Evolutionary conservation across 345 rosid species (phyloP).

Genomic region (Citrus reticulata): DNA sequence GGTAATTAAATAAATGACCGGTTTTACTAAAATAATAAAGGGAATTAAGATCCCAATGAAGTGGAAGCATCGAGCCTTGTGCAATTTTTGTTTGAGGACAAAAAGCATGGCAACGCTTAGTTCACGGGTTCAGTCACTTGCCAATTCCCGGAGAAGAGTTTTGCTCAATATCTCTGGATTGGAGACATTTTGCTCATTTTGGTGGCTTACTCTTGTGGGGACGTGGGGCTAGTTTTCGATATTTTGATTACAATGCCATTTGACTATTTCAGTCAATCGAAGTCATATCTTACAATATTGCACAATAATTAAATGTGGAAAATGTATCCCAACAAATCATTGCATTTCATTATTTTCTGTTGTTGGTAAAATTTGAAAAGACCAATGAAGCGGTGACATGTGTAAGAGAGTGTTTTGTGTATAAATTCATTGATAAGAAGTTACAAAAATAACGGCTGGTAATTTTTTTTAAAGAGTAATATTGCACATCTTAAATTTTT

Average conservation of each 20-base stretch:
- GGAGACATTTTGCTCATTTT: background rate
- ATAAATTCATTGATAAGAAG: too few relatives aligned
- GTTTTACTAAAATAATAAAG: background rate
- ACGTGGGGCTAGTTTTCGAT: background rate
- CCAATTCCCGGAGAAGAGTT: conserved; percentile 6
- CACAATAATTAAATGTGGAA: too few relatives aligned
- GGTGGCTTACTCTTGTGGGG: background rate
- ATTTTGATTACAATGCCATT: background rate
- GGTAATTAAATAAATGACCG: background rate
- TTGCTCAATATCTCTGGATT: conserved; percentile 14
- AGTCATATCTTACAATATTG: too few relatives aligned
- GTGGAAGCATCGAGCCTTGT: conserved; percentile 13
- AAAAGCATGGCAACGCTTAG: conserved; percentile 3
- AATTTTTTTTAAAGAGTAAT: too few relatives aligned
- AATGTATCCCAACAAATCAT: too few relatives aligned
- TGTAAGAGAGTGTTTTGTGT: too few relatives aligned
- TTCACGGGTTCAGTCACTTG: conserved; percentile 7
- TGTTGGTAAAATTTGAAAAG: too few relatives aligned
- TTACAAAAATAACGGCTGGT: too few relatives aligned
- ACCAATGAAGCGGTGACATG: too few relatives aligned
- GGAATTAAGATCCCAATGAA: conserved; percentile 20
- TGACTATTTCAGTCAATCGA: too few relatives aligned
- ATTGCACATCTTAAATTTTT: too few relatives aligned
- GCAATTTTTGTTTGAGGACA: conserved; percentile 8
- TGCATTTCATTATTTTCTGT: too few relatives aligned